These are phyloP conservation scores for Hericium alpestre DNA, from an alignment of 768 basidiomycete genomes.

Conservation along the genomic window DNA sequence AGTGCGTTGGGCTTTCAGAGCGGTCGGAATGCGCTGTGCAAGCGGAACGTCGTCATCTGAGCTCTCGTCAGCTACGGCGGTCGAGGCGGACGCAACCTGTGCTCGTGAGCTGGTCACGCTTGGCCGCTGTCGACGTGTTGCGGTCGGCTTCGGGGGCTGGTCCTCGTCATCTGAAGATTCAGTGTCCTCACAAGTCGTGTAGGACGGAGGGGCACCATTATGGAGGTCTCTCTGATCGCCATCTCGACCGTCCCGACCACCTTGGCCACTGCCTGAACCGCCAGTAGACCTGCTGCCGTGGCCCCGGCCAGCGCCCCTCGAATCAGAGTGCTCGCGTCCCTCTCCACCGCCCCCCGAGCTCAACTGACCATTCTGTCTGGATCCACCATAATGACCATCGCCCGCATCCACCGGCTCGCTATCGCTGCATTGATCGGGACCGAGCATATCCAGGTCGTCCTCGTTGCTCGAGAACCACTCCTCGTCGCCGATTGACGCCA, in stretches of 20 bases:
- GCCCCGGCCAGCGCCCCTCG: slow-evolving; percentile 20
- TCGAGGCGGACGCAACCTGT: background rate
- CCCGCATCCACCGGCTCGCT: background rate
- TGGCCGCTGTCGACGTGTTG: slow-evolving; percentile 7
- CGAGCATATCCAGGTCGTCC: background rate
- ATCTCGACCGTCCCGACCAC: slow-evolving; percentile 22
- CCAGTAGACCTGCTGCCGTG: slow-evolving; percentile 8
- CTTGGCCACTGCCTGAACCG: slow-evolving; percentile 3
- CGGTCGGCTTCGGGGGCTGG: slow-evolving; percentile 29
- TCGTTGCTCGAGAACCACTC: slow-evolving; percentile 2
- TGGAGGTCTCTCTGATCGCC: slow-evolving; percentile 28
- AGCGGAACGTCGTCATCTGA: slow-evolving; percentile 71
- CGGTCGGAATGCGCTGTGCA: slow-evolving; percentile 73
- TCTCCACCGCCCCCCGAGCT: slow-evolving; percentile 9
- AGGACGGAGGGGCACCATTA: slow-evolving; percentile 20
- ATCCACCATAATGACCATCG: background rate
- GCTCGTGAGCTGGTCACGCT: slow-evolving; percentile 3
- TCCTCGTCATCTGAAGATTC: slow-evolving; percentile 33
- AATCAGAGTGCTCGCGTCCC: slow-evolving; percentile 13
- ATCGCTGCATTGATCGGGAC: background rate
- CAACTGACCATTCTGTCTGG: background rate
- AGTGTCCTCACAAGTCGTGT: slow-evolving; percentile 22
- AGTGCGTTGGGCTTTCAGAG: slow-evolving; percentile 70
- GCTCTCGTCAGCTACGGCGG: slow-evolving; percentile 12
- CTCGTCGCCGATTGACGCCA: slow-evolving; percentile 9